Evolutionary conservation across 495 filamentous ascomycete species (phyloP).

Genomic region (Pseudoneurospora amorphoporcata): DNA sequence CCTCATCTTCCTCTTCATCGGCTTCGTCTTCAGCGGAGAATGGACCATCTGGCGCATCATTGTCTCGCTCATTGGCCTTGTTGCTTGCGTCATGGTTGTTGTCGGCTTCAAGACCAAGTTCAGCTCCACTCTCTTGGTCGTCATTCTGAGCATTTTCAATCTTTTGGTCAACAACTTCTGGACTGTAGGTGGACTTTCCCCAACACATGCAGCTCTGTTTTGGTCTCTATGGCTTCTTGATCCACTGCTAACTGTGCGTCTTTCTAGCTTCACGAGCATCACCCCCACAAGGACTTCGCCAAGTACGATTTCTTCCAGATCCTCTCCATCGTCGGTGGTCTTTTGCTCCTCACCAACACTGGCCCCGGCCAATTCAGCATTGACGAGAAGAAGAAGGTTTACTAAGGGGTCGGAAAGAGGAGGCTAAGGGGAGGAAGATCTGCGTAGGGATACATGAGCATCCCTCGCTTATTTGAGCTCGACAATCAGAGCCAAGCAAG

Average conservation of each 20-base stretch:
- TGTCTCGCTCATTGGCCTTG: conserved; percentile 71
- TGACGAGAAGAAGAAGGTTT: conserved; percentile 99
- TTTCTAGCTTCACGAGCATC: conserved; percentile 82
- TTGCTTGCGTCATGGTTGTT: conserved; percentile 96
- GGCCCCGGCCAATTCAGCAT: conserved; percentile 94
- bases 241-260: conserved; percentile 8
- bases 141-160: conserved; percentile 94
- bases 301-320: conserved; percentile 99
- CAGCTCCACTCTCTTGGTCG: conserved; percentile 86
- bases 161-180: conserved; percentile 99
- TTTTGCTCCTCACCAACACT: conserved; percentile 94
- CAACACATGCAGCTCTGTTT: background rate
- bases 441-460: background rate
- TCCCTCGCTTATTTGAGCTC: background rate
- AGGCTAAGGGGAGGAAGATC: background rate
- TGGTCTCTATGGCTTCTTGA: background rate
- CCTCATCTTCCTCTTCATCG: conserved; percentile 91
- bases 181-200: conserved; percentile 60
- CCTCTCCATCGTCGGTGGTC: conserved; percentile 92
- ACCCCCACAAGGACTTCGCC: conserved; percentile 98
- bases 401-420: conserved; percentile 40
- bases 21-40: conserved; percentile 89
- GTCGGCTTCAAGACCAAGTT: conserved; percentile 99
- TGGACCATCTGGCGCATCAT: conserved; percentile 80
- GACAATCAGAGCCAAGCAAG: background rate